Evolutionary conservation across 495 filamentous ascomycete species (phyloP), one percentile per base, ranked within the genome.

Genomic region (Trichoderma virens): DNA sequence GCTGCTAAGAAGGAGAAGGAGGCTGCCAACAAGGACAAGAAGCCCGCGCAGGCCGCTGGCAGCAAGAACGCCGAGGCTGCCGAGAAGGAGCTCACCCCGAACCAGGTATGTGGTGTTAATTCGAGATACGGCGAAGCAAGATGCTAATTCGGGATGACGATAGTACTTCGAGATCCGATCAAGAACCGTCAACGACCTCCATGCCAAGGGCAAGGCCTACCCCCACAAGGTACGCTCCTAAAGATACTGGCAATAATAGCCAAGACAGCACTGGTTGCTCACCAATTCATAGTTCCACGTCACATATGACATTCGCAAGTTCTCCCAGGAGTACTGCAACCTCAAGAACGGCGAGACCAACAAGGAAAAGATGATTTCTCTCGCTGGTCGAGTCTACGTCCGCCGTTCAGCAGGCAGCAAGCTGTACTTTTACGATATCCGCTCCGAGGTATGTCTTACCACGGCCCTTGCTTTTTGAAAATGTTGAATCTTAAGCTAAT

Each of bases 81-180:
- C 59, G 77, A 79, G 66, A 76, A 75, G 66, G 76, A 81, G 64
- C 77, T 98, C 70, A 96, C 88, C 64, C 92, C 95, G n/a, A 97
- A 96, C 79, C 75, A 87, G 61, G 61, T 62, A 30, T 7, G 61
- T 11, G 34, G n/a, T n/a, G n/a, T n/a, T n/a, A n/a, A n/a, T n/a
- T n/a, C n/a, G n/a, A n/a, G n/a, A 35, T 35, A 13, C 31, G 43
- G 35, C n/a, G 31, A n/a, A n/a, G n/a, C n/a, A n/a, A n/a, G n/a
- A 3, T 35, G n/a, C 32, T 31, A 32, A 38, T 39, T n/a, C 11
- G 16, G 30, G 16, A 41, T n/a, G 9, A 30, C 60, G 1, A 56
- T 9, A 62, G 69, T 98, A 98, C 79, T 95, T 96, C 72, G 93
- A 98, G 79, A 95, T 98, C 70, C 91, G 94, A 59, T 91, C 86